Evolutionary conservation across 2,329 filamentous ascomycete genomes (phyloP), one percentile per base, ranked within the genome.

Genomic region (Alternaria sp.): DNA sequence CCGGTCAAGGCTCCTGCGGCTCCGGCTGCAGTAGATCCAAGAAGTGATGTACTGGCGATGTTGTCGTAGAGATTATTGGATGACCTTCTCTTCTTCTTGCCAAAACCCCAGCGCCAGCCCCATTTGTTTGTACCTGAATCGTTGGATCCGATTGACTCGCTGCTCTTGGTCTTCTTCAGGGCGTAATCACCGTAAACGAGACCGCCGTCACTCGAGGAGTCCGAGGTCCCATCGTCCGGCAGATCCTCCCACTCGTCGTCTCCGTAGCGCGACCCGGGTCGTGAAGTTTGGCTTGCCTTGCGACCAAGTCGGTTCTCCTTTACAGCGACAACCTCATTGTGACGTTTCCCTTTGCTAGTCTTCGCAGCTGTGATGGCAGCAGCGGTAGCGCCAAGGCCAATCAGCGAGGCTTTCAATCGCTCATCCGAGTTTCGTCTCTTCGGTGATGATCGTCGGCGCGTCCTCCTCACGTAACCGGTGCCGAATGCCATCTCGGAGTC

Each of bases 31-130:
- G 66, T 72, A 49, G 76, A 69, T 11, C 65, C 79, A 24, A 79
- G 54, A 37, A 78, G 72, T 24, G 80, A 76, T 23, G 74, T 75
- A 55, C 69, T 71, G 24, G 72, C 67, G 29, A 70, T 72, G 52
- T 66, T 74, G 60, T 76, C 73, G 54, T 73, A 71, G 54, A 75
- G 66, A 41, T 71, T 77, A 11, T 77, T 71, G 4, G 67, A 69
- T n/a, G 75, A 73, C 42, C 66, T 66, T 49, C 72, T 74, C 62
- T 76, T 76, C 66, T 78, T 79, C 67, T 81, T 83, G 68, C 82
- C 81, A 60, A 79, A 81, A 31, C 84, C 83, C 84, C 85, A 88
- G 58, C 84, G 79, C 85, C 86, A 88, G 28, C 82, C 80, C 86
- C 85, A 88, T 68, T 85, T 85, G 51, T 79, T 81, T 3, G 80